Evolutionary conservation across 2,329 filamentous ascomycete genomes (phyloP).

Genomic region (Teratosphaeria epicoccoides): DNA sequence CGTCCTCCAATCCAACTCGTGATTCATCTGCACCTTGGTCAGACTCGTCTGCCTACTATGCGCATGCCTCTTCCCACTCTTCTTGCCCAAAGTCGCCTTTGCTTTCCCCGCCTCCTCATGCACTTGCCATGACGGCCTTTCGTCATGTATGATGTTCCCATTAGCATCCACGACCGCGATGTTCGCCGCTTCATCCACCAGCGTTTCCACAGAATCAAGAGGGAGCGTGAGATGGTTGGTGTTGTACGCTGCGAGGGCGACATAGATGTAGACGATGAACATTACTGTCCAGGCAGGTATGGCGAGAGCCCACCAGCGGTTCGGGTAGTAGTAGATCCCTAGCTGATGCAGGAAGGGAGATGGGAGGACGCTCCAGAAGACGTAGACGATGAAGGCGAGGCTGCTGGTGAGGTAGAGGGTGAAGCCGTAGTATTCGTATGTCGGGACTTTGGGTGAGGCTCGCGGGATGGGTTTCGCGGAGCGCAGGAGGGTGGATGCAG

Average conservation of each 20-base stretch:
- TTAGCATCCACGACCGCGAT: slow-evolving; percentile 70
- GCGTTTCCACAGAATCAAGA: slow-evolving; percentile 69
- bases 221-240: slow-evolving; percentile 76
- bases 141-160: slow-evolving; percentile 43
- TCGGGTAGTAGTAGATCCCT: slow-evolving; percentile 92
- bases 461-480: slow-evolving; percentile 58
- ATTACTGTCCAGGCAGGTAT: slow-evolving; percentile 86
- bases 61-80: slow-evolving; percentile 22
- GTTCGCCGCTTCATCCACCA: slow-evolving; percentile 83
- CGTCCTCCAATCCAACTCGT: slow-evolving; percentile 58
- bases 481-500: slow-evolving; percentile 49
- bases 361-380: slow-evolving; percentile 82
- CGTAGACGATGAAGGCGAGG: slow-evolving; percentile 62
- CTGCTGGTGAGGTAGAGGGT: slow-evolving; percentile 87
- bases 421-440: slow-evolving; percentile 99
- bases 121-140: slow-evolving; percentile 18
- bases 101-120: slow-evolving; percentile 18
- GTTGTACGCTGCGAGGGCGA: slow-evolving; percentile 85
- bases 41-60: slow-evolving; percentile 28
- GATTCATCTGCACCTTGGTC: slow-evolving; percentile 14
- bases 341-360: slow-evolving; percentile 84
- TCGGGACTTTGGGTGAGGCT: slow-evolving; percentile 88
- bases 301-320: slow-evolving; percentile 94
- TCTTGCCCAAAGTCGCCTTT: slow-evolving; percentile 14
- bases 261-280: slow-evolving; percentile 81